These are phyloP conservation scores for Physcomitrellopsis africana DNA, from an alignment of 225 moss, liverwort and hornwort species.

Conservation along the genomic window DNA sequence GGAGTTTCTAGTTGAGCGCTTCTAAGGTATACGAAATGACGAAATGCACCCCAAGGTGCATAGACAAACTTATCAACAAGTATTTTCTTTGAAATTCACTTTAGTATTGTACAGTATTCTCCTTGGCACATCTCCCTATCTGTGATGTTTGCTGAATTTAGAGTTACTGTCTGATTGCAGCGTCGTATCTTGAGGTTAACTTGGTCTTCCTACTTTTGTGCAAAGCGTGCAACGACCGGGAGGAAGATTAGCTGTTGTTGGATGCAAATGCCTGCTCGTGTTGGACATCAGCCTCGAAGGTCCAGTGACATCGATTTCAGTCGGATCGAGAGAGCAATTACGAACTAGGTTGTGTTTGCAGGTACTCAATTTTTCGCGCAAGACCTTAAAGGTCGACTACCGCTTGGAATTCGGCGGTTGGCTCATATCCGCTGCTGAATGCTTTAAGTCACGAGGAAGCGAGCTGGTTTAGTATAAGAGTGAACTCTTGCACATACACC, in stretches of 20 bases:
- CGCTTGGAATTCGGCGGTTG: constrained; percentile 27
- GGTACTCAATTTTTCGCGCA: constrained; percentile 49
- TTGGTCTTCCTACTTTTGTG: background rate
- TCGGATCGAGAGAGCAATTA: constrained; percentile 51
- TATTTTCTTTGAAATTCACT: background rate
- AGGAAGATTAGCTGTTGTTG: constrained; percentile 30
- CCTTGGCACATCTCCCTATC: background rate
- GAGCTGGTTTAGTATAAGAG: constrained; percentile 47
- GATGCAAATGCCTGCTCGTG: constrained; percentile 21
- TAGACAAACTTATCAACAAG: constrained; percentile 3
- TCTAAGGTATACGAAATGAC: constrained; percentile 36
- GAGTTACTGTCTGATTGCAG: too few species aligned
- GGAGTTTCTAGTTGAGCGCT: constrained; percentile 66
- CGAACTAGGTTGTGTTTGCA: constrained; percentile 45
- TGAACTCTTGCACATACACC: constrained; percentile 34
- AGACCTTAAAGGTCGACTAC: constrained; percentile 27
- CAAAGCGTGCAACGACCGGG: constrained; percentile 37
- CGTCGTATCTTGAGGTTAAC: background rate
- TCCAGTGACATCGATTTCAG: constrained; percentile 30
- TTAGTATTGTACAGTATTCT: background rate
- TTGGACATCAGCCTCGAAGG: constrained; percentile 33
- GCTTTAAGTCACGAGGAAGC: constrained; percentile 26
- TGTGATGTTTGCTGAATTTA: background rate
- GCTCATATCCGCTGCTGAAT: constrained; percentile 27
- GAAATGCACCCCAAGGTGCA: constrained; percentile 13